A percentile compares a stretch with the other conserved stretches of the same genome.
Evolutionary conservation across 176 grass and related monocot genomes (phyloP).

Genomic region (Triticum aestivum): DNA sequence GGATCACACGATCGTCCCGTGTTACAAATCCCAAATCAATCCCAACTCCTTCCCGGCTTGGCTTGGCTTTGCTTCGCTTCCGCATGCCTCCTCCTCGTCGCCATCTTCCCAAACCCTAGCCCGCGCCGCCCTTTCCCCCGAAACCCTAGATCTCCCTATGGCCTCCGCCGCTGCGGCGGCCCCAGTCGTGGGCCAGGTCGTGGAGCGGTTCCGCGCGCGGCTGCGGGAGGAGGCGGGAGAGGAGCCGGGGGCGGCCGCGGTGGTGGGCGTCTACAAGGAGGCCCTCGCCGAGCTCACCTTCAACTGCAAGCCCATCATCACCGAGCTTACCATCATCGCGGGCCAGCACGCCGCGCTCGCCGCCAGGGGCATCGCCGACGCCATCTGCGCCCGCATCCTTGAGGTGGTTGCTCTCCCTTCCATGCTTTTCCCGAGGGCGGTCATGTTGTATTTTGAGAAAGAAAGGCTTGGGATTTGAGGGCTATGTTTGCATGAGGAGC

Average conservation of each 20-base stretch:
- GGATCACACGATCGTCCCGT: slow-evolving; percentile 14
- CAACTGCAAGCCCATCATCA: slow-evolving; percentile 99
- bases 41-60: neutral
- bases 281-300: slow-evolving; percentile 76
- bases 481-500: neutral
- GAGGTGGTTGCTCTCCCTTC: slow-evolving; percentile 47
- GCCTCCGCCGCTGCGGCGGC: slow-evolving; percentile 22
- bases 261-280: slow-evolving; percentile 68
- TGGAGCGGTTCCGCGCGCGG: slow-evolving; percentile 60
- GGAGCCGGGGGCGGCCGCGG: slow-evolving; percentile 25
- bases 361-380: slow-evolving; percentile 63
- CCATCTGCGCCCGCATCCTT: slow-evolving; percentile 72
- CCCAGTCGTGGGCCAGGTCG: slow-evolving; percentile 30
- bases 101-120: slow-evolving; percentile 46
- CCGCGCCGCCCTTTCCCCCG: neutral
- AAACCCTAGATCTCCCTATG: slow-evolving; percentile 29
- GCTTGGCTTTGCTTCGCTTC: neutral
- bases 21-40: slow-evolving; percentile 36
- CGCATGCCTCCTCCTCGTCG: slow-evolving; percentile 28
- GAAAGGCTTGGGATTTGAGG: neutral
- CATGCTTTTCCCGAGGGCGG: neutral
- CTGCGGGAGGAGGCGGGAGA: slow-evolving; percentile 56
- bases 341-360: slow-evolving; percentile 58
- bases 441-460: neutral
- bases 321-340: slow-evolving; percentile 89